Percentiles rank a stretch among this genome's conserved stretches.
phyloP scores from a whole-genome alignment of 371 early-diverging fungal genomes.

The Mitosporidium daphniae region DNA sequence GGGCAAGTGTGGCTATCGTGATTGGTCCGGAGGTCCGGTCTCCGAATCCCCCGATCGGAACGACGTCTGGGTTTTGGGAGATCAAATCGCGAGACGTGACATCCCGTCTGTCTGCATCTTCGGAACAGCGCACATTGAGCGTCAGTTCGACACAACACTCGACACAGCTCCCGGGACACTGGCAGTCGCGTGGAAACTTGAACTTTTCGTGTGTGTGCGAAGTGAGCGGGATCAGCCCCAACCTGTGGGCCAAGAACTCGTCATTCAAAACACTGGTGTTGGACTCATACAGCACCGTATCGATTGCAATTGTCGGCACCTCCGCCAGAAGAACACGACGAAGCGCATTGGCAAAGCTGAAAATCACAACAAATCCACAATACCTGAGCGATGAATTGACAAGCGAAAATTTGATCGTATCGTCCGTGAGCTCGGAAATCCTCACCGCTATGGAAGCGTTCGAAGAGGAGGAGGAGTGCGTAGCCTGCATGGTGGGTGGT shows the following conservation, averaged over 20 bases:
- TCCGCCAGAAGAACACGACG: slow-evolving; percentile 82
- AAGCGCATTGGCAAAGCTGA: slow-evolving; percentile 51
- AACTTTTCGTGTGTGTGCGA: slow-evolving; percentile 4
- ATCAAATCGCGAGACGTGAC: background rate
- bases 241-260: slow-evolving; percentile 86
- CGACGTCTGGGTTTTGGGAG: background rate
- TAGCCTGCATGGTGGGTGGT: too few relatives aligned
- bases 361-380: too few relatives aligned
- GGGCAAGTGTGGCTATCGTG: slow-evolving; percentile 49
- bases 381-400: slow-evolving; percentile 8
- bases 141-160: slow-evolving; percentile 55
- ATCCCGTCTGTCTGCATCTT: too few relatives aligned
- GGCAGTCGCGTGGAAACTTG: slow-evolving; percentile 27
- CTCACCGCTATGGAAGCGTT: too few relatives aligned
- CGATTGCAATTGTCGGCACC: slow-evolving; percentile 95
- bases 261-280: slow-evolving; percentile 88
- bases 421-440: background rate
- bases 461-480: too few relatives aligned
- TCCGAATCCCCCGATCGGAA: slow-evolving; percentile 1
- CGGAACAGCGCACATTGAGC: too few relatives aligned
- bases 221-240: slow-evolving; percentile 78
- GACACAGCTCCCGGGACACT: slow-evolving; percentile 42
- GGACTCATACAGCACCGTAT: slow-evolving; percentile 63
- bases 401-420: slow-evolving; percentile 5
- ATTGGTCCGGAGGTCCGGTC: slow-evolving; percentile 8